Evolutionary conservation across 2,329 filamentous ascomycete species (phyloP).

Genomic region (Cercospora sp.): DNA sequence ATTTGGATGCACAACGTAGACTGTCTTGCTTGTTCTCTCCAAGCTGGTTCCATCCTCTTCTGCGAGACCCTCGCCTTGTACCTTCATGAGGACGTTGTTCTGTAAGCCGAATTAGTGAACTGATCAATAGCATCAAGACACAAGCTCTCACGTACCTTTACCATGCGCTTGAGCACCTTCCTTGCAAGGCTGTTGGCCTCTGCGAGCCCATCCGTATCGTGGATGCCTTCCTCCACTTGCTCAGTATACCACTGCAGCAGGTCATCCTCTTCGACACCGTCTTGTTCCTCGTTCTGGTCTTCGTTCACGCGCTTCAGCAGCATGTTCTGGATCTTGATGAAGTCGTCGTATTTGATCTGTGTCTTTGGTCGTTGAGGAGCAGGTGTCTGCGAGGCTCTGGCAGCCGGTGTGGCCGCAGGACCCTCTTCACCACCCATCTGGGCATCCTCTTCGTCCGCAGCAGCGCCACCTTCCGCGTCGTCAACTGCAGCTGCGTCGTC

Average conservation of each 20-base stretch:
- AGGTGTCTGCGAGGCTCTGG: slow-evolving; percentile 45
- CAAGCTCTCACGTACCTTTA: slow-evolving; percentile 64
- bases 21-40: slow-evolving; percentile 53
- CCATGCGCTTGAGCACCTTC: slow-evolving; percentile 93
- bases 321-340: slow-evolving; percentile 83
- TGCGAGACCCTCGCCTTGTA: slow-evolving; percentile 83
- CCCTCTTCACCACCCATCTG: slow-evolving; percentile 50
- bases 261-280: slow-evolving; percentile 81
- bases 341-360: slow-evolving; percentile 94
- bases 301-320: slow-evolving; percentile 81
- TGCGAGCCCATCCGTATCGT: slow-evolving; percentile 78
- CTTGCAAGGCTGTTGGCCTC: slow-evolving; percentile 69
- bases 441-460: slow-evolving; percentile 50
- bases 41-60: slow-evolving; percentile 66
- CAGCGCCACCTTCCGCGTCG: slow-evolving; percentile 49
- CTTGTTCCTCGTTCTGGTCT: slow-evolving; percentile 71
- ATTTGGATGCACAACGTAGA: slow-evolving; percentile 94
- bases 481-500: slow-evolving; percentile 51
- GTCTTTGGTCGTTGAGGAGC: slow-evolving; percentile 61
- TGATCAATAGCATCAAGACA: neutral
- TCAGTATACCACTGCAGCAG: slow-evolving; percentile 89
- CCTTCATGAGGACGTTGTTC: slow-evolving; percentile 62
- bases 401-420: slow-evolving; percentile 38
- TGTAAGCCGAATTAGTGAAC: slow-evolving; percentile 30
- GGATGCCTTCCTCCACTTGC: slow-evolving; percentile 79